Conservation (phyloP, 2,329 filamentous ascomycete genomes). For the Alternaria sp. region DNA sequence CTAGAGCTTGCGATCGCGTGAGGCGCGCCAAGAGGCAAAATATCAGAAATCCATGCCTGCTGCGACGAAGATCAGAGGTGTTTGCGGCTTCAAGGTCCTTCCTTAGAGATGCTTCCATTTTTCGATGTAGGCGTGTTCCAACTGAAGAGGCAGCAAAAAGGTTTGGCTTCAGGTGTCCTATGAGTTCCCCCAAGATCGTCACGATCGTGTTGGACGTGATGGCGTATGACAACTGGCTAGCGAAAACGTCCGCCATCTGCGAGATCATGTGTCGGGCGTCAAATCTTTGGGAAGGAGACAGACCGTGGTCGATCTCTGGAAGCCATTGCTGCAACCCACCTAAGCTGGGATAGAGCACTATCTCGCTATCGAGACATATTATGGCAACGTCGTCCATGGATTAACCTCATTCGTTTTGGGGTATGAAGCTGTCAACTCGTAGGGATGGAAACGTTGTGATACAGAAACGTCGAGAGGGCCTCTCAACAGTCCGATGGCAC, state of each 20-base stretch:
- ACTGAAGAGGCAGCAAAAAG: not conserved
- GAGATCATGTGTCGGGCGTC: not conserved
- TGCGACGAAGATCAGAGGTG: not conserved
- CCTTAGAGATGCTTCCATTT: not conserved
- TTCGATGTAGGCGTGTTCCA: not conserved
- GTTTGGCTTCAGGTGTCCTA: not conserved
- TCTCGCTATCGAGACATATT: not conserved
- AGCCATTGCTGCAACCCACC: not conserved
- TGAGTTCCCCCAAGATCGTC: not conserved
- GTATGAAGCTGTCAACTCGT: not conserved
- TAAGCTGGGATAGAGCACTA: not conserved
- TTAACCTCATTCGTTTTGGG: not conserved
- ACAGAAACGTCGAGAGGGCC: not conserved
- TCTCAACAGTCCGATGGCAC: not conserved
- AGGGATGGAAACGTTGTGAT: not conserved
- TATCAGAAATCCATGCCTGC: not conserved
- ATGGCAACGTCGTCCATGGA: not conserved
- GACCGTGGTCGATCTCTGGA: not conserved
- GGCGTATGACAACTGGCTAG: not conserved
- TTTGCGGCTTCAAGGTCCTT: not conserved
- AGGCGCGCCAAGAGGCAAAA: not conserved
- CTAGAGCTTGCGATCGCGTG: slow-evolving; percentile 1
- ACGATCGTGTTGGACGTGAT: not conserved
- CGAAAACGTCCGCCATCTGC: not conserved
- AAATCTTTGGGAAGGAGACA: not conserved